A percentile compares a stretch with the other conserved stretches of the same genome.
These are phyloP conservation scores for Colletotrichum gloeosporioides DNA, from an alignment of 2,329 filamentous ascomycete species.

Conservation along the genomic window DNA sequence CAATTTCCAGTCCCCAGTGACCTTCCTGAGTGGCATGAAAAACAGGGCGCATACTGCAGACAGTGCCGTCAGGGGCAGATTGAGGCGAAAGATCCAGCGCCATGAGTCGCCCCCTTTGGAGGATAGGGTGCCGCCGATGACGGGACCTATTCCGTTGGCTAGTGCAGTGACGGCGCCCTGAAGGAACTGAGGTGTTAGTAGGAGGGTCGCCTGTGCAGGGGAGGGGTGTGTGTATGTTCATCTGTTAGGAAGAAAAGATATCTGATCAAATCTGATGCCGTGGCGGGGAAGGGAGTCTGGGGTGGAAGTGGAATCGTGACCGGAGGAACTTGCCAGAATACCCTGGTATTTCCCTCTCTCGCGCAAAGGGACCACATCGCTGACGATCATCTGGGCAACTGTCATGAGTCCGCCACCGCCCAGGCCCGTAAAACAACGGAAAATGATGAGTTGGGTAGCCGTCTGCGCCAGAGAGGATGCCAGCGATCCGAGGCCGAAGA, in stretches of 20 bases:
- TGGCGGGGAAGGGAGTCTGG: not conserved
- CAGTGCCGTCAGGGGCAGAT: conserved; percentile 55
- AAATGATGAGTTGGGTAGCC: conserved; percentile 44
- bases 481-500: conserved; percentile 49
- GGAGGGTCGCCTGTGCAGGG: not conserved
- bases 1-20: conserved; percentile 55
- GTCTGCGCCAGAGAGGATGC: conserved; percentile 46
- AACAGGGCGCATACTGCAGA: conserved; percentile 53
- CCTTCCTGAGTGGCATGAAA: conserved; percentile 62
- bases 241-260: not conserved
- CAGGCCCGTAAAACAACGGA: conserved; percentile 48
- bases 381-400: conserved; percentile 51
- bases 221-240: not conserved
- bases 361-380: conserved; percentile 53
- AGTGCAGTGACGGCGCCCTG: conserved; percentile 56
- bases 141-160: conserved; percentile 58
- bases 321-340: conserved; percentile 37
- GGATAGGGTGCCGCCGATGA: conserved; percentile 57
- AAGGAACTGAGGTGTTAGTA: not conserved
- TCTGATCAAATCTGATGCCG: not conserved
- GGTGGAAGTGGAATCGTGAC: not conserved
- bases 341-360: conserved; percentile 48
- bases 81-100: conserved; percentile 61
- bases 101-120: conserved; percentile 51
- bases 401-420: conserved; percentile 47